phyloP scores from a whole-genome alignment of 345 rosid species.

The Acer campestre region DNA sequence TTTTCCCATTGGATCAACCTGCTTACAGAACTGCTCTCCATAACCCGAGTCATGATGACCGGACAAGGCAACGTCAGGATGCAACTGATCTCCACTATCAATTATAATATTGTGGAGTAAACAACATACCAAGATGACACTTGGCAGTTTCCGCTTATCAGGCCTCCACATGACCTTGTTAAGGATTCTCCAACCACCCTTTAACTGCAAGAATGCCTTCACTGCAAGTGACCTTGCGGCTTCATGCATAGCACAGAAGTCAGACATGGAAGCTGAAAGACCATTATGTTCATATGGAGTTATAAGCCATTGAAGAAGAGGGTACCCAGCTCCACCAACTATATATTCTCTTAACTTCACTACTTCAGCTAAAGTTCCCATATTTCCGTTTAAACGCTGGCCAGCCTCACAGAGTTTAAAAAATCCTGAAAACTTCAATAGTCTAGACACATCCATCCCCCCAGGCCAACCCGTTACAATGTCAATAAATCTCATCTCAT shows the following conservation, averaged over 20 bases:
- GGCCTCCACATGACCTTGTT: conserved; percentile 98
- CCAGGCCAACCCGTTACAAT: conserved; percentile 98
- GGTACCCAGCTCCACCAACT: conserved; percentile 78
- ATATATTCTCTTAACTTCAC: conserved; percentile 65
- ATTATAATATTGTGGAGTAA: conserved; percentile 82
- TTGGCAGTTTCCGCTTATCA: conserved; percentile 83
- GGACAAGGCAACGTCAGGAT: conserved; percentile 62
- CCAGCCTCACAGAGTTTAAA: conserved; percentile 67
- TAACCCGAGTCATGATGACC: conserved; percentile 81
- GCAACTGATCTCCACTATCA: conserved; percentile 72
- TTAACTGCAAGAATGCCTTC: conserved; percentile 69
- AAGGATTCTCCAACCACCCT: conserved; percentile 94
- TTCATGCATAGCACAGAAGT: conserved; percentile 58
- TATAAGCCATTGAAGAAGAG: conserved; percentile 90
- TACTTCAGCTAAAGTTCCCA: conserved; percentile 40
- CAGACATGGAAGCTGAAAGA: conserved; percentile 34
- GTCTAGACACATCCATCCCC: conserved; percentile 68
- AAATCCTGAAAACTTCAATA: conserved; percentile 78
- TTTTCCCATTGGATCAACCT: conserved; percentile 58
- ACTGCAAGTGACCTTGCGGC: conserved; percentile 70
- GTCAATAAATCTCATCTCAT: conserved; percentile 89
- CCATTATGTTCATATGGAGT: conserved; percentile 60
- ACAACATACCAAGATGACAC: conserved; percentile 86
- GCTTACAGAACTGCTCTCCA: conserved; percentile 62
- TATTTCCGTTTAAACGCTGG: conserved; percentile 60